A percentile compares a stretch with the other conserved stretches of the same genome.
These are phyloP conservation scores for Penicillium salamii DNA, from an alignment of 495 filamentous ascomycete genomes.

Conservation along the genomic window DNA sequence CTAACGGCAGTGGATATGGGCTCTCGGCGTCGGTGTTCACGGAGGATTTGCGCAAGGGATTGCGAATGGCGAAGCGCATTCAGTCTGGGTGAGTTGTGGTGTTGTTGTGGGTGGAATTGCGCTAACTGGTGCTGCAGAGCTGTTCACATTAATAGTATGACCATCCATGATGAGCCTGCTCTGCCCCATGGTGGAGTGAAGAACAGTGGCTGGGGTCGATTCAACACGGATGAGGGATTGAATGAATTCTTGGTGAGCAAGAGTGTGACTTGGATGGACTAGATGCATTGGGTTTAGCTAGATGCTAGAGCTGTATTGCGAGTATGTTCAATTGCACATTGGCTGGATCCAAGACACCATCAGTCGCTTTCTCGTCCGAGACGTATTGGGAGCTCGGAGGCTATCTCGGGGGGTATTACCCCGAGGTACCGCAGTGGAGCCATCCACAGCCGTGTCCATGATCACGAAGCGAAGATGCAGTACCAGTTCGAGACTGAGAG, in stretches of 20 bases:
- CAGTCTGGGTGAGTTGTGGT: conserved; percentile 40
- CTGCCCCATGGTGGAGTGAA: conserved; percentile 85
- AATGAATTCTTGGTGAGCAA: conserved; percentile 81
- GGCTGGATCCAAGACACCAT: too few relatives aligned
- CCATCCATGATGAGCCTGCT: conserved; percentile 75
- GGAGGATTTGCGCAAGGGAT: conserved; percentile 39
- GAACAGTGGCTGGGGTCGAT: conserved; percentile 74
- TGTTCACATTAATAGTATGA: conserved; percentile 88
- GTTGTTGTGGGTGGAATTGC: not conserved
- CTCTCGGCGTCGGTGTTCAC: conserved; percentile 49
- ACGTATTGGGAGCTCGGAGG: not conserved
- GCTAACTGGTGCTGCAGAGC: conserved; percentile 35
- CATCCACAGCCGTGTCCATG: too few relatives aligned
- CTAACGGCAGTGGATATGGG: conserved; percentile 48
- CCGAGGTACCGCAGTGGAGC: conserved; percentile 4
- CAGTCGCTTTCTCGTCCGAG: conserved; percentile 5
- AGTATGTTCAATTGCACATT: not conserved
- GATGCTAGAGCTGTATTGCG: not conserved
- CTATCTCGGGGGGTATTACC: conserved; percentile 13
- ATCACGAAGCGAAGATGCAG: too few relatives aligned
- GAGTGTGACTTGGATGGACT: conserved; percentile 70
- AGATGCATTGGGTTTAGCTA: not conserved
- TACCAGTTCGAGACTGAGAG: too few relatives aligned
- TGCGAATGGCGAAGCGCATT: conserved; percentile 43
- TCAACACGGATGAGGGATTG: conserved; percentile 53